Evolutionary conservation across 2,329 filamentous ascomycete species (phyloP), one percentile per base, ranked within the genome.

Genomic region (Sporothrix euskadiensis): DNA sequence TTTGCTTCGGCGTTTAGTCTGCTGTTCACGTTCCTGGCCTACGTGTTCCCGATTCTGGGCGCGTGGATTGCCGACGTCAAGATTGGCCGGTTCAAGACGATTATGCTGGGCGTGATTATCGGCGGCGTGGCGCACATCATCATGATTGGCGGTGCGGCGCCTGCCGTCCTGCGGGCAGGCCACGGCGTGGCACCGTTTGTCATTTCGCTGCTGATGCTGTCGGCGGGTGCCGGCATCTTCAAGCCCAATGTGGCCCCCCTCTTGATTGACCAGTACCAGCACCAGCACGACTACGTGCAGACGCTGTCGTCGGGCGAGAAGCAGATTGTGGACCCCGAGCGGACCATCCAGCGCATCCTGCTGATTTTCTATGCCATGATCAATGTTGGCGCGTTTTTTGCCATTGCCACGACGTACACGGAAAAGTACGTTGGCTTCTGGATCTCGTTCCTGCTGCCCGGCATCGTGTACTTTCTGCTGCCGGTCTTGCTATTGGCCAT

Each of bases 341-440:
- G 80, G 1, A 85, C 84, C 0, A 78, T 83, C 2, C 81, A 79
- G 89, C 78, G 79, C 83, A 86, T 81, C 49, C 78, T 81, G 76
- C 77, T 81, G 7, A 77, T 89, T 77, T 91, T 89, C 80, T 91
- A 90, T 78, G 81, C 88, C 71, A 84, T 89, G 78, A 90, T 92
- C 82, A 92, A 92, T 78, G 79, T 91, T n/a, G 91, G 91, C 47
- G 87, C 89, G 32, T 82, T 90, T 63, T 76, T 85, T 63, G 88
- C 86, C 59, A 86, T 89, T 77, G 85, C 82, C 57, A 93, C 91
- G 88, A 89, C 89, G 44, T 94, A 92, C 78, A 89, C 91, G 1
- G 92, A 94, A 81, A 91, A 91, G 79, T 92, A 92, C 75, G 86
- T 92, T 66, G 91, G 91, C 7, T 94, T 92, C 83, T 94, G 90